These are phyloP conservation scores for Conringia planisiliqua DNA, from an alignment of 345 rosid genomes.

Conservation along the genomic window DNA sequence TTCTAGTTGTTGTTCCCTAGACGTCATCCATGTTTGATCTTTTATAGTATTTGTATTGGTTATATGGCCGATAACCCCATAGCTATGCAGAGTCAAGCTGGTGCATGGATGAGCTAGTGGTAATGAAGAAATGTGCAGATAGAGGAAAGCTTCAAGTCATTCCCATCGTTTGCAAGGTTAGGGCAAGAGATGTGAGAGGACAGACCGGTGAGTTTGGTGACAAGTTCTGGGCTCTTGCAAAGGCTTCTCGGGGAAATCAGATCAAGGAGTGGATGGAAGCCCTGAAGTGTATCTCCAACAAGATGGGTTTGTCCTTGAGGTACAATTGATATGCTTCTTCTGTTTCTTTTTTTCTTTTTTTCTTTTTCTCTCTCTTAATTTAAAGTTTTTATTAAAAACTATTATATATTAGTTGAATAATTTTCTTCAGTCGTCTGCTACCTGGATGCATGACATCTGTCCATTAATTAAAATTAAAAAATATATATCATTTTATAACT, in stretches of 20 bases:
- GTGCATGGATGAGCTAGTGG: background rate
- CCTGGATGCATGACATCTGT: no score
- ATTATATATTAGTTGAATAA: no score
- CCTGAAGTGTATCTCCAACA: background rate
- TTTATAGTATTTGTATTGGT: no score
- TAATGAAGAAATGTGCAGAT: background rate
- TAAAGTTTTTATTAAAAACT: no score
- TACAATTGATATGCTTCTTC: background rate
- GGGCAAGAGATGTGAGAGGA: background rate
- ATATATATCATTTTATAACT: no score
- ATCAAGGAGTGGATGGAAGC: background rate
- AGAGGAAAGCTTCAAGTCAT: background rate
- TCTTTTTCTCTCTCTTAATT: no score
- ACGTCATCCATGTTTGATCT: no score
- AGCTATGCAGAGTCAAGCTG: background rate
- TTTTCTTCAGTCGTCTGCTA: no score
- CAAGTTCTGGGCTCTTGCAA: background rate
- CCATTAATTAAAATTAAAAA: no score
- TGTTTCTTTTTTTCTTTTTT: background rate
- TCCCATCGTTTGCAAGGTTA: background rate
- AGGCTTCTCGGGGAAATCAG: background rate
- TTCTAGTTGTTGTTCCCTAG: no score
- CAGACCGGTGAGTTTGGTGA: background rate
- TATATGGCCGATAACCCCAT: background rate
- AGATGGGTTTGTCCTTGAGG: constrained; percentile 1